These are phyloP conservation scores for Oehlia diaphana DNA, from an alignment of 192 early-diverging fungal genomes.

Conservation along the genomic window DNA sequence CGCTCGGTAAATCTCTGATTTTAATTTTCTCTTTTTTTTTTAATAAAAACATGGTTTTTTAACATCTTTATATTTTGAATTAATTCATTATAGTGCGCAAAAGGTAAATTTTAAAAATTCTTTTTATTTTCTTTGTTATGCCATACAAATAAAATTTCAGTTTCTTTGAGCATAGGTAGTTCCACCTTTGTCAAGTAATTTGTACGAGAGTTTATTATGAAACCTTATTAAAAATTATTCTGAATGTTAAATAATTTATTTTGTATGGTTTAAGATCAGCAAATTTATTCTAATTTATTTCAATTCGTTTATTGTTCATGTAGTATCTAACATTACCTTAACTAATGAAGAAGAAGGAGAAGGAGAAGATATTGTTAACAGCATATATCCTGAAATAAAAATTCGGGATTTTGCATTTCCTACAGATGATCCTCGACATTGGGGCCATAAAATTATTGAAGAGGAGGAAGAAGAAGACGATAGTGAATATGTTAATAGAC, in stretches of 20 bases:
- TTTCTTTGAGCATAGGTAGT: no score
- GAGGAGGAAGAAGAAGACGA: constrained; percentile 35
- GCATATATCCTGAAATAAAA: constrained; percentile 15
- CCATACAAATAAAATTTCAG: no score
- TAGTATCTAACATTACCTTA: not conserved
- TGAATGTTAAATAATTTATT: no score
- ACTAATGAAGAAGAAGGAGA: not conserved
- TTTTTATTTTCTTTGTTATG: no score
- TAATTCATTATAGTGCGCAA: not conserved
- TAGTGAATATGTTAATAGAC: constrained; percentile 46
- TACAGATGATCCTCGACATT: constrained; percentile 21
- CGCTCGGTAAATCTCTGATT: not conserved
- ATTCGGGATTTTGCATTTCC: constrained; percentile 28
- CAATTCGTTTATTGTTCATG: not conserved
- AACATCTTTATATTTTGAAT: not conserved
- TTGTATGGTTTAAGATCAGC: no score
- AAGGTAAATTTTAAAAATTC: not conserved
- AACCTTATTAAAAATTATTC: no score
- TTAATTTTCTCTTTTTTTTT: not conserved
- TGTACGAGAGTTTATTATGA: no score
- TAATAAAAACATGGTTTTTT: not conserved
- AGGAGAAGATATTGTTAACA: not conserved
- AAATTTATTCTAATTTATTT: not conserved
- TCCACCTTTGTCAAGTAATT: no score
- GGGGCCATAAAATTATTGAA: constrained; percentile 4